A percentile compares a stretch with the other conserved stretches of the same genome.
Conservation (phyloP, 2,329 filamentous ascomycete genomes). For the Verticillium nubilum region DNA sequence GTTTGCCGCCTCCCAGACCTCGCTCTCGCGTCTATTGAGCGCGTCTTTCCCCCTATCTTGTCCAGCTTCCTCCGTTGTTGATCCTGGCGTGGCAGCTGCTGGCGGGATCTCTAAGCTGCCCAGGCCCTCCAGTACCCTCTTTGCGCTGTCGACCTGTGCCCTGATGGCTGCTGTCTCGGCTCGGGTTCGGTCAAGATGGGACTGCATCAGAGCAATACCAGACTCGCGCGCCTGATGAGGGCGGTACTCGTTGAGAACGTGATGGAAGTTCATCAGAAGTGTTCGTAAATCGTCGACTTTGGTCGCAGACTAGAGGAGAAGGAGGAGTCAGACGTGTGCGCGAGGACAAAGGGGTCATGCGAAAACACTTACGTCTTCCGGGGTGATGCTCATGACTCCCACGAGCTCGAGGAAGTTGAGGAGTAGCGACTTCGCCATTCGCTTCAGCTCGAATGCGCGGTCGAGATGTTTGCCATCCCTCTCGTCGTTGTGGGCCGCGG, state of each 20-base stretch:
- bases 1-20: conserved; percentile 38
- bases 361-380: conserved; percentile 39
- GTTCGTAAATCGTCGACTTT: conserved; percentile 77
- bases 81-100: not conserved
- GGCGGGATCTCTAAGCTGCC: conserved; percentile 39
- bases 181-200: conserved; percentile 66
- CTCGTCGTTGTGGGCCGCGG: conserved; percentile 28
- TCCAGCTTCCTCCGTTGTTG: not conserved
- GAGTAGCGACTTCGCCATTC: conserved; percentile 76
- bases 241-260: conserved; percentile 88
- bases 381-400: conserved; percentile 63
- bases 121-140: conserved; percentile 65
- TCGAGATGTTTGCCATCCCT: conserved; percentile 53
- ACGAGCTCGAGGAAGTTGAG: conserved; percentile 85
- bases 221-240: conserved; percentile 90
- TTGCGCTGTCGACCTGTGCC: conserved; percentile 65
- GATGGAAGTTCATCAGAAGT: conserved; percentile 85
- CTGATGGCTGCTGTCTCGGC: conserved; percentile 67
- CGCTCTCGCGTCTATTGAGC: conserved; percentile 17
- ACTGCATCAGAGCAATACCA: conserved; percentile 82
- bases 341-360: not conserved
- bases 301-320: conserved; percentile 45
- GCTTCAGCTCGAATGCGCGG: conserved; percentile 64
- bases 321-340: not conserved
- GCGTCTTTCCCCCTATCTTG: not conserved